Evolutionary conservation across 1,284 basidiomycete species (phyloP).

Genomic region (Boletus subluridellus): DNA sequence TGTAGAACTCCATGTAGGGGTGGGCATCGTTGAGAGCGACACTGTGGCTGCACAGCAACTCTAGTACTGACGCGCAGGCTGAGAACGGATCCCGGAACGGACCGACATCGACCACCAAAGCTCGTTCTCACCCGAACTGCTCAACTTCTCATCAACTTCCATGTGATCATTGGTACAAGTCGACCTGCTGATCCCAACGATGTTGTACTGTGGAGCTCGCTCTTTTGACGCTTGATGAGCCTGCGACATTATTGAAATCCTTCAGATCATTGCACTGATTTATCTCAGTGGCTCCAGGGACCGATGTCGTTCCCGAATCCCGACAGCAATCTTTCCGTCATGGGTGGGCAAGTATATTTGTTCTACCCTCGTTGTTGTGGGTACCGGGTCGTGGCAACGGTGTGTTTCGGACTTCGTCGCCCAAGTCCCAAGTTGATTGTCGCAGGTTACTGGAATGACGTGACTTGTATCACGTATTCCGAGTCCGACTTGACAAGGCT

Average conservation of each 20-base stretch:
- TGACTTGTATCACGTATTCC: background rate
- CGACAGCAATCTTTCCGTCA: background rate
- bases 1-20: conserved; percentile 56
- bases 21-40: conserved; percentile 43
- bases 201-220: background rate
- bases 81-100: conserved; percentile 11
- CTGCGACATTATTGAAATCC: background rate
- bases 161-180: background rate
- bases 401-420: conserved; percentile 1
- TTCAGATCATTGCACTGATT: background rate
- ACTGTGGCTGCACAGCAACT: conserved; percentile 6
- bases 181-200: background rate
- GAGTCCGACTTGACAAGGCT: background rate
- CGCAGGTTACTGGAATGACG: background rate
- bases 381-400: background rate
- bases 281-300: background rate
- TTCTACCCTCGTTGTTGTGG: background rate
- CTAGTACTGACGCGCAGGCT: background rate
- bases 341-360: background rate
- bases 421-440: background rate
- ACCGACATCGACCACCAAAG: conserved; percentile 7
- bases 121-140: background rate
- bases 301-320: background rate
- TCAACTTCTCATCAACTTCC: background rate
- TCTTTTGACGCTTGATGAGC: background rate